Evolutionary conservation across 176 grass and related monocot species (phyloP).

Genomic region (Lolium rigidum): DNA sequence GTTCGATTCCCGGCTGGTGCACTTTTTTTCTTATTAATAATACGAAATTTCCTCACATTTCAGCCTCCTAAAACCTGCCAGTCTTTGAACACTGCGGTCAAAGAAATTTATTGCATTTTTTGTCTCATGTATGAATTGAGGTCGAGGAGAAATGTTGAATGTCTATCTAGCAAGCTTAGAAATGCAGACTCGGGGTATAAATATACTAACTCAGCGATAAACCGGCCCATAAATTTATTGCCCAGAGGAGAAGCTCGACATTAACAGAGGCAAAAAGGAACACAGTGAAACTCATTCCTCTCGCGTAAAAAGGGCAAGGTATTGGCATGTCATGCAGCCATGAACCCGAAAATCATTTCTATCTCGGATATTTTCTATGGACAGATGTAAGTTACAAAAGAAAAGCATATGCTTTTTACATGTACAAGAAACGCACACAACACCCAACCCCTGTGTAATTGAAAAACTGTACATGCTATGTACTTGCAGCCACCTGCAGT

Average conservation of each 20-base stretch:
- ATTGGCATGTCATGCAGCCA: conserved; percentile 1
- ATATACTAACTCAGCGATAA: background rate
- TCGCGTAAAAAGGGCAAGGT: background rate
- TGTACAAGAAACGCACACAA: conserved; percentile 50
- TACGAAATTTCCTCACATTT: too few species aligned
- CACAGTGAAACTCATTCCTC: conserved; percentile 26
- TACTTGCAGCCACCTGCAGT: conserved; percentile 40
- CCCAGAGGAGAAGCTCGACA: background rate
- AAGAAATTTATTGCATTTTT: background rate
- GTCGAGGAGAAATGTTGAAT: background rate
- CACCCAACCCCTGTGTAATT: conserved; percentile 42
- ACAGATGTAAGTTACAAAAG: conserved; percentile 51
- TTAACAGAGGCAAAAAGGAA: background rate
- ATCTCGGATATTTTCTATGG: conserved; percentile 42
- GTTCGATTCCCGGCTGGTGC: conserved; percentile 63
- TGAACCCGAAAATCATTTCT: conserved; percentile 32
- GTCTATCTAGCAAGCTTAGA: background rate
- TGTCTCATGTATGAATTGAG: background rate
- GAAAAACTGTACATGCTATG: conserved; percentile 71
- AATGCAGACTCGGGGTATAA: background rate
- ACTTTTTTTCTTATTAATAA: background rate
- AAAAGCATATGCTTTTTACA: conserved; percentile 56
- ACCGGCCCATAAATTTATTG: background rate
- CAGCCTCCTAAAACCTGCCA: too few species aligned
- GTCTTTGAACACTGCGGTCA: too few species aligned